Conservation (phyloP, 1,284 basidiomycete species). For the Malassezia furfur region DNA sequence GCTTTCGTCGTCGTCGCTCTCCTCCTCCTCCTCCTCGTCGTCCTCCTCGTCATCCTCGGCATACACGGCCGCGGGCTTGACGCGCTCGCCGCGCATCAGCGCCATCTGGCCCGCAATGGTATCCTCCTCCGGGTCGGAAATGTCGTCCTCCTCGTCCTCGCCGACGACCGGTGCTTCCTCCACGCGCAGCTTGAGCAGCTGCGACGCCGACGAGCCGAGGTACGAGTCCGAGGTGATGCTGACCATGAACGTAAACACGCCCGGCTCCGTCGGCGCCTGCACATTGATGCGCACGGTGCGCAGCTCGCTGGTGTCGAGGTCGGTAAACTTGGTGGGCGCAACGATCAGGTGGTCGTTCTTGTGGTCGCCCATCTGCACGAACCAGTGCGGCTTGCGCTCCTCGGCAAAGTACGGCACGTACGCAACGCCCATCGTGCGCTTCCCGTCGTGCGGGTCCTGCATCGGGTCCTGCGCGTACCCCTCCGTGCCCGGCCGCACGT, state of each 20-base stretch:
- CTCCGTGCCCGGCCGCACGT: slow-evolving; percentile 32
- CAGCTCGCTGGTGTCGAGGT: slow-evolving; percentile 57
- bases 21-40: slow-evolving; percentile 48
- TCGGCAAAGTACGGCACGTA: slow-evolving; percentile 86
- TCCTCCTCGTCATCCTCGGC: slow-evolving; percentile 53
- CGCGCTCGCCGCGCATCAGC: slow-evolving; percentile 78
- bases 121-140: slow-evolving; percentile 46
- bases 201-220: slow-evolving; percentile 62
- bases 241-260: slow-evolving; percentile 80
- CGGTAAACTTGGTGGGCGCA: slow-evolving; percentile 68
- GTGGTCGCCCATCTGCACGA: slow-evolving; percentile 67
- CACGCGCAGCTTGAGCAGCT: slow-evolving; percentile 50
- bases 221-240: slow-evolving; percentile 78
- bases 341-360: slow-evolving; percentile 83
- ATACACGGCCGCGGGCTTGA: slow-evolving; percentile 54
- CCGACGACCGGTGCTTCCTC: slow-evolving; percentile 55
- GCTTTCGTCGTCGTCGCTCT: slow-evolving; percentile 14
- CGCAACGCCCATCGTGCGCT: slow-evolving; percentile 57
- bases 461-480: slow-evolving; percentile 23
- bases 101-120: slow-evolving; percentile 96
- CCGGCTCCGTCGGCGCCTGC: slow-evolving; percentile 78
- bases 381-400: slow-evolving; percentile 50
- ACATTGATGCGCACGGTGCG: slow-evolving; percentile 83
- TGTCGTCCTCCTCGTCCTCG: slow-evolving; percentile 39
- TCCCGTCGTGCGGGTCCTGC: slow-evolving; percentile 47